A percentile compares a stretch with the other conserved stretches of the same genome.
These are phyloP conservation scores for Bipolaris oryzae DNA, from an alignment of 2,329 filamentous ascomycete genomes.

Conservation along the genomic window DNA sequence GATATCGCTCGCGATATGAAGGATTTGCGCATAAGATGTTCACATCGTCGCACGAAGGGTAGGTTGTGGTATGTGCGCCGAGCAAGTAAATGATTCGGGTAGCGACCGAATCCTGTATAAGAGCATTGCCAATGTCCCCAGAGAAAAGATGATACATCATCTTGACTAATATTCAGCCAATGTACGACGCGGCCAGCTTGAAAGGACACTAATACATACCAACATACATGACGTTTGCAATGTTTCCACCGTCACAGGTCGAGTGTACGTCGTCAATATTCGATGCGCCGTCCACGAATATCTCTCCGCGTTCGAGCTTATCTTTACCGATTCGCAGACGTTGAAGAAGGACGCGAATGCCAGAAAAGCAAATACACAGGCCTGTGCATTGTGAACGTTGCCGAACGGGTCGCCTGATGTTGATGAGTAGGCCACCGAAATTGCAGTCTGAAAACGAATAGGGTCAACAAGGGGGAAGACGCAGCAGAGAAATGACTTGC, in stretches of 20 bases:
- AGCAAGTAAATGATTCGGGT: neutral
- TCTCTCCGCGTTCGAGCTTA: neutral
- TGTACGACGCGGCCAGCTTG: neutral
- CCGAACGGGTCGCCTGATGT: neutral
- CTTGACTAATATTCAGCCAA: neutral
- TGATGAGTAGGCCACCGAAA: neutral
- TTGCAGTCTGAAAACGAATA: neutral
- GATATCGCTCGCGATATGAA: neutral
- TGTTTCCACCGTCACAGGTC: neutral
- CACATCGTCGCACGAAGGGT: neutral
- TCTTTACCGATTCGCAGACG: neutral
- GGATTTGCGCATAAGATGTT: neutral
- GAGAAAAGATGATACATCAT: neutral
- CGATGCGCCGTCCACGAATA: neutral
- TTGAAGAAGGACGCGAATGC: neutral
- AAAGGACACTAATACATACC: neutral
- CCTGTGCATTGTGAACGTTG: neutral
- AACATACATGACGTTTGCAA: neutral
- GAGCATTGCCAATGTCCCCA: neutral
- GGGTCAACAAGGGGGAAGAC: neutral
- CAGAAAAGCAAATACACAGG: neutral
- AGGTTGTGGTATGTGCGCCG: neutral
- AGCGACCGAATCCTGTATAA: neutral
- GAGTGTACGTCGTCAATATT: neutral
- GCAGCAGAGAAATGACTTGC: neutral